Percentiles rank a stretch among this genome's conserved stretches.
phyloP scores from a whole-genome alignment of 2,329 filamentous ascomycete species.

The Diaporthe destruens region DNA sequence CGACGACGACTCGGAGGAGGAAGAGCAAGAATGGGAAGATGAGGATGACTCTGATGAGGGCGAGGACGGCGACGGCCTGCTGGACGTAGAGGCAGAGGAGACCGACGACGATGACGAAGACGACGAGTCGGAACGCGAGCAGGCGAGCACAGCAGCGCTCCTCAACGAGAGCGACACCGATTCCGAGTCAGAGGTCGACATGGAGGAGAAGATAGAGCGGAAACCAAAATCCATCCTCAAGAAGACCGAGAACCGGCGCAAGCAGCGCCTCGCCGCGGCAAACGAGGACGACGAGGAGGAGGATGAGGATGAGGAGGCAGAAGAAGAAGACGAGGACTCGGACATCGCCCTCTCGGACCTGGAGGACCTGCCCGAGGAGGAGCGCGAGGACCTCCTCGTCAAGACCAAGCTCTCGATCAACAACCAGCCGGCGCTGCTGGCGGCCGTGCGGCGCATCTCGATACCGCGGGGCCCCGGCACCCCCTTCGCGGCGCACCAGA shows the following conservation, averaged over 20 bases:
- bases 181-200: slow-evolving; percentile 80
- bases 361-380: slow-evolving; percentile 76
- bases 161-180: slow-evolving; percentile 70
- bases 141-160: slow-evolving; percentile 51
- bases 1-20: slow-evolving; percentile 42
- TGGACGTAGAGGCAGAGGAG: slow-evolving; percentile 43
- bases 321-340: slow-evolving; percentile 62
- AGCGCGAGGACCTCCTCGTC: slow-evolving; percentile 86
- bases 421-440: slow-evolving; percentile 88
- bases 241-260: slow-evolving; percentile 58
- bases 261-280: slow-evolving; percentile 55
- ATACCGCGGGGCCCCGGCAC: slow-evolving; percentile 75
- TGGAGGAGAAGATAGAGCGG: slow-evolving; percentile 77
- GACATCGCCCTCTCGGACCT: slow-evolving; percentile 87
- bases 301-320: slow-evolving; percentile 87
- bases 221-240: slow-evolving; percentile 53
- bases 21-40: slow-evolving; percentile 49
- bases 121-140: slow-evolving; percentile 44
- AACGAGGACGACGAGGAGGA: slow-evolving; percentile 74
- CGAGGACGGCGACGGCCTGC: slow-evolving; percentile 44
- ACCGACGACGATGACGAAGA: slow-evolving; percentile 50
- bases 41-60: slow-evolving; percentile 54
- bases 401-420: slow-evolving; percentile 97
- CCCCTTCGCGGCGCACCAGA: slow-evolving; percentile 87
- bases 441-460: slow-evolving; percentile 83